These are phyloP conservation scores for Moelleriella libera DNA, from an alignment of 2,329 filamentous ascomycete species.

Conservation along the genomic window DNA sequence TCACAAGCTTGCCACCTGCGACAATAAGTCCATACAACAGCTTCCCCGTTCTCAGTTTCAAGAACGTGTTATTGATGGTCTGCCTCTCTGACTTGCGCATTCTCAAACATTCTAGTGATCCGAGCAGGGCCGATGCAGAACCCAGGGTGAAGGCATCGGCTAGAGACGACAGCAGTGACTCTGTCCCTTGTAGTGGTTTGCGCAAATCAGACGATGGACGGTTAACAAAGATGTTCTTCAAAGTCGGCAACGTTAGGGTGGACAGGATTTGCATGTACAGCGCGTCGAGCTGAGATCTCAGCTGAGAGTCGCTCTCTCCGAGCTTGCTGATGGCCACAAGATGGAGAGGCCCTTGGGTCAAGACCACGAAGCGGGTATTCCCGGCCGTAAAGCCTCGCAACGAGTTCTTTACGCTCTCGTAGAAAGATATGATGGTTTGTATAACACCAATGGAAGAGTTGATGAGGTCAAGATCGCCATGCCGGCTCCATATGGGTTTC, in stretches of 20 bases:
- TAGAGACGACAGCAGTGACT: slow-evolving; percentile 77
- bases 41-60: slow-evolving; percentile 63
- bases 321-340: slow-evolving; percentile 87
- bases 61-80: slow-evolving; percentile 72
- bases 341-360: slow-evolving; percentile 76
- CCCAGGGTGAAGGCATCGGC: slow-evolving; percentile 91
- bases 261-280: slow-evolving; percentile 98
- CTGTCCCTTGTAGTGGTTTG: slow-evolving; percentile 80
- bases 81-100: slow-evolving; percentile 78
- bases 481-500: slow-evolving; percentile 92
- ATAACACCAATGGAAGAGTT: slow-evolving; percentile 91
- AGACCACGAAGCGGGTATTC: slow-evolving; percentile 70
- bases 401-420: slow-evolving; percentile 64
- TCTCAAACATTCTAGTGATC: slow-evolving; percentile 84
- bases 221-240: slow-evolving; percentile 76
- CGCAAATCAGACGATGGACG: slow-evolving; percentile 90
- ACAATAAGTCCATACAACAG: slow-evolving; percentile 89
- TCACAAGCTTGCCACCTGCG: slow-evolving; percentile 82
- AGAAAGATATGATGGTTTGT: slow-evolving; percentile 96
- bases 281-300: slow-evolving; percentile 78
- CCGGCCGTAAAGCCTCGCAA: slow-evolving; percentile 80
- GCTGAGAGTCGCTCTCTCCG: slow-evolving; percentile 80
- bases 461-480: slow-evolving; percentile 79
- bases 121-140: slow-evolving; percentile 76
- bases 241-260: slow-evolving; percentile 75